phyloP scores from a whole-genome alignment of 176 grass and related monocot genomes.

The Phyllostachys edulis region DNA sequence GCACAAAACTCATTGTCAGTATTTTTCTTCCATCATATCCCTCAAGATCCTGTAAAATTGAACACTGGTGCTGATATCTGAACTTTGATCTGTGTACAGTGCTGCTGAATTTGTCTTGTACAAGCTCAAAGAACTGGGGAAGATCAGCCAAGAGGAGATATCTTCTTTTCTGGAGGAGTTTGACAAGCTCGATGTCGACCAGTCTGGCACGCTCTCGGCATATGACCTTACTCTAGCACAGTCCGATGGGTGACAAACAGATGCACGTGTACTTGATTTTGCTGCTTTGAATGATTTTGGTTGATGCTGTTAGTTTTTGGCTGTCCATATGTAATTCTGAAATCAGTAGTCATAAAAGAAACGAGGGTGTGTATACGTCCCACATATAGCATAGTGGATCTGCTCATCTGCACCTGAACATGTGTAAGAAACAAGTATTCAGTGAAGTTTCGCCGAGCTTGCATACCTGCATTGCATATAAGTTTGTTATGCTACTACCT shows the following conservation, averaged over 20 bases:
- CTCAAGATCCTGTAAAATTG: background rate
- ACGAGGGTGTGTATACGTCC: background rate
- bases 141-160: slow-evolving; percentile 89
- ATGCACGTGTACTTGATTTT: background rate
- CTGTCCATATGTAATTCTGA: background rate
- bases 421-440: slow-evolving; percentile 13
- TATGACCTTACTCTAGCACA: slow-evolving; percentile 63
- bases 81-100: slow-evolving; percentile 44
- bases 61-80: background rate
- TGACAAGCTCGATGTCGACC: slow-evolving; percentile 68
- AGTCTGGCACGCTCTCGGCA: slow-evolving; percentile 66
- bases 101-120: slow-evolving; percentile 91
- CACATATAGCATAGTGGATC: background rate
- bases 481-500: background rate
- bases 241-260: slow-evolving; percentile 26
- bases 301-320: background rate
- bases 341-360: slow-evolving; percentile 9
- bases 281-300: background rate
- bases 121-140: slow-evolving; percentile 96
- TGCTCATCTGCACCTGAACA: background rate
- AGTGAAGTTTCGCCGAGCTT: background rate
- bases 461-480: background rate
- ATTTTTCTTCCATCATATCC: slow-evolving; percentile 4
- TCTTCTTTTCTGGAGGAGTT: slow-evolving; percentile 81
- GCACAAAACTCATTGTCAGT: slow-evolving; percentile 6